phyloP scores from a whole-genome alignment of 176 grass and related monocot genomes.

The Microstegium vimineum region DNA sequence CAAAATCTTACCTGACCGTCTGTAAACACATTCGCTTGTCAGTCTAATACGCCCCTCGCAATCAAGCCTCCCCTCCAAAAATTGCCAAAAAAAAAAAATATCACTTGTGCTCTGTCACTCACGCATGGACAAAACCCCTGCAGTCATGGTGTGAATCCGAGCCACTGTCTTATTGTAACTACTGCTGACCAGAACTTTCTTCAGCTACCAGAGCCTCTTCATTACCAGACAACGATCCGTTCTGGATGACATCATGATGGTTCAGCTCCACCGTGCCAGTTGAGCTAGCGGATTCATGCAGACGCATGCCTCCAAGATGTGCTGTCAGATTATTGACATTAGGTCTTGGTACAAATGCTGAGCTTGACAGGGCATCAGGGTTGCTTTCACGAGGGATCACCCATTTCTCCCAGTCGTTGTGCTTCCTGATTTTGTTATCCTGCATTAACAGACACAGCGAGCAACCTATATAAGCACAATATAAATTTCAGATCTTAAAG shows the following conservation, averaged over 20 bases:
- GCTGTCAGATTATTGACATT: constrained; percentile 34
- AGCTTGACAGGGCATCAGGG: constrained; percentile 14
- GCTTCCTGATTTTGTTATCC: constrained; percentile 54
- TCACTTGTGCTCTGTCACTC: constrained; percentile 29
- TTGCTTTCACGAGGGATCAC: constrained; percentile 33
- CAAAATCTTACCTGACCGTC: constrained; percentile 28
- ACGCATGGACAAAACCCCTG: constrained; percentile 42
- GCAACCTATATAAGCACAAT: background rate
- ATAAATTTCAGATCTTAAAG: background rate
- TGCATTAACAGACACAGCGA: constrained; percentile 17
- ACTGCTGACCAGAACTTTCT: constrained; percentile 6
- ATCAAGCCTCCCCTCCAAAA: constrained; percentile 35
- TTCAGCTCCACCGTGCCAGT: background rate
- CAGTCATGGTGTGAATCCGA: constrained; percentile 31
- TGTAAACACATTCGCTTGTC: constrained; percentile 31
- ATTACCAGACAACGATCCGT: constrained; percentile 34
- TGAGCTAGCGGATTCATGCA: constrained; percentile 27
- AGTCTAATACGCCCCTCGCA: constrained; percentile 30
- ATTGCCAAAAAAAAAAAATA: constrained; percentile 7
- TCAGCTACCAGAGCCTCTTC: constrained; percentile 23
- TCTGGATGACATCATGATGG: constrained; percentile 9
- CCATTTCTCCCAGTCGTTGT: constrained; percentile 56
- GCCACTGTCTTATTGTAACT: background rate
- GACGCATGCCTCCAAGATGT: constrained; percentile 24
- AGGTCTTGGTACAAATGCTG: constrained; percentile 5